A percentile compares a stretch with the other conserved stretches of the same genome.
These are phyloP conservation scores for Cryphonectria radicalis DNA, from an alignment of 2,329 filamentous ascomycete species.

Conservation along the genomic window DNA sequence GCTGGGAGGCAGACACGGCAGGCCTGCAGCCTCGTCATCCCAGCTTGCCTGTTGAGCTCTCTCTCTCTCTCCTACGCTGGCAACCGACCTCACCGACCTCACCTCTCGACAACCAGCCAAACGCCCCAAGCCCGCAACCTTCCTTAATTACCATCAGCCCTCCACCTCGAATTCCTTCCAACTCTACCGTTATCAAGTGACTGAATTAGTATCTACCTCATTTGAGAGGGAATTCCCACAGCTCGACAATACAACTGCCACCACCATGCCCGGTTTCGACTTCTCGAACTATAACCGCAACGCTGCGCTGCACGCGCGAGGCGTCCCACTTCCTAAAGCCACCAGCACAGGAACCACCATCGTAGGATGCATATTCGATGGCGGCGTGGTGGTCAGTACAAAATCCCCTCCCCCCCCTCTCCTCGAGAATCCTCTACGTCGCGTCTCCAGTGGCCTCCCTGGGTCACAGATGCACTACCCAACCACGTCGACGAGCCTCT, in stretches of 20 bases:
- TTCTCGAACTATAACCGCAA: conserved; percentile 99
- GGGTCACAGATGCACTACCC: not conserved
- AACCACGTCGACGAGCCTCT: not conserved
- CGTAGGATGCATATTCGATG: conserved; percentile 95
- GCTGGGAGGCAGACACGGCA: conserved; percentile 44
- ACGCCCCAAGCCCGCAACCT: conserved; percentile 7
- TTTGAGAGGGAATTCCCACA: conserved; percentile 9
- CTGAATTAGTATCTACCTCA: not conserved
- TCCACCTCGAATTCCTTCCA: conserved; percentile 3
- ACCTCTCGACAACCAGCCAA: conserved; percentile 4
- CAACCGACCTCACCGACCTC: conserved; percentile 20
- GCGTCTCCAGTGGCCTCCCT: not conserved
- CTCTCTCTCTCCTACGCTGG: conserved; percentile 15
- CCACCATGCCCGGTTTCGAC: conserved; percentile 92
- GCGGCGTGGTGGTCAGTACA: conserved; percentile 83
- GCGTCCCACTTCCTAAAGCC: conserved; percentile 93
- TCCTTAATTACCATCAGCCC: conserved; percentile 11
- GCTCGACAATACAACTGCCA: conserved; percentile 1
- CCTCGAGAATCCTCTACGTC: not conserved
- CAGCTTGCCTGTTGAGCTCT: conserved; percentile 39
- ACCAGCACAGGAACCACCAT: conserved; percentile 99
- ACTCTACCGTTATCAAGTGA: not conserved
- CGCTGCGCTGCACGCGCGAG: conserved; percentile 89
- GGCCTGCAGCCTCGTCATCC: conserved; percentile 60
- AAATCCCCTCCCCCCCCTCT: not conserved